Base-by-base conservation (phyloP, 2,329 filamentous ascomycete species). In the Lasiodiplodia sp. region DNA sequence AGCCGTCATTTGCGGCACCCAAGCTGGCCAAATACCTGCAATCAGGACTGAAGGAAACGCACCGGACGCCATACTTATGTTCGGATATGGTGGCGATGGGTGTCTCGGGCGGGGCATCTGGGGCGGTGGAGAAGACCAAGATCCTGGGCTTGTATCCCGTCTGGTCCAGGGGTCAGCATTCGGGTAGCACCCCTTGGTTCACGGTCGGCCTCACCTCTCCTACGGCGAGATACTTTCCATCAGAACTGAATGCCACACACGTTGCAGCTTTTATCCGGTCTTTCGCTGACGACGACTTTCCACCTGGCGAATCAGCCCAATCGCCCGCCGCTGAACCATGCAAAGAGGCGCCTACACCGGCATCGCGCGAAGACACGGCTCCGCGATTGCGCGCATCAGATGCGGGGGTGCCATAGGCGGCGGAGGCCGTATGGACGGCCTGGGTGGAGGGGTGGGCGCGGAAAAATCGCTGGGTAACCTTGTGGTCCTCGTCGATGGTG, bases 241-340 rank as follows among this genome's bases (percentile, higher is more conserved):
- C 94, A 0, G 90, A 89, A 76, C 94, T 97, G 72, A 99, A 86
- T 25, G 93, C 91, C 31, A 99, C 87, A 75, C 94, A 97, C 5
- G 94, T 97, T 2, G 94, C 93, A 21, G 96, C 92, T 82, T 98
- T 98, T 77, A 98, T 94, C 72, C 94, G 89, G 79, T 98, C 96
- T 72, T 93, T 89, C 67, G 93, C 96, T 1, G 92, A 94, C 91
- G 93, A 95, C 14, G 91, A 93, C 78, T 90, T 93, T 64, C 87
- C 89, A 51, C 77, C 82, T 7, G 82, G 82, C 38, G 82, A 84
- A 58, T 97, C 94, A 16, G 77, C 76, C 77, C 82, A 83, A 67
- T 88, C 86, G 65, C 78, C 80, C 6, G 78, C 79, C 8, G 86
- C 84, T 18, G 86, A 85, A 8, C 78, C 80, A 67, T 80, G 79